phyloP scores from a whole-genome alignment of 495 filamentous ascomycete species.

The Paragyromitra xinjiangensis region DNA sequence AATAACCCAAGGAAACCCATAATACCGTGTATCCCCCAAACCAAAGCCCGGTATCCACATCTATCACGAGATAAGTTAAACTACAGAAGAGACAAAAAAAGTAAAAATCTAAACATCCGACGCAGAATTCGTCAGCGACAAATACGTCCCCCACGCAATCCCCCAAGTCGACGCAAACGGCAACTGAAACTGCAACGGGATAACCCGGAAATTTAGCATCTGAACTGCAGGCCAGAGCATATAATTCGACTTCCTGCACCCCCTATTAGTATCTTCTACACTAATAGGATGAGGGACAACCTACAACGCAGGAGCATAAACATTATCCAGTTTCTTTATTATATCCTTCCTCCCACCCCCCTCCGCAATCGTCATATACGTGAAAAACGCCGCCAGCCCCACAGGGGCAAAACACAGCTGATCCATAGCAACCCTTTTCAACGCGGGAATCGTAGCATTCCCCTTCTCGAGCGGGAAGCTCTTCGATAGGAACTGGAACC shows the following conservation, averaged over 20 bases:
- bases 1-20: neutral
- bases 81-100: neutral
- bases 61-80: neutral
- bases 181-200: slow-evolving; percentile 96
- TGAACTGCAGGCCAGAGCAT: slow-evolving; percentile 96
- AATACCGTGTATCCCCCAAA: neutral
- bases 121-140: slow-evolving; percentile 89
- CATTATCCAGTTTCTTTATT: slow-evolving; percentile 83
- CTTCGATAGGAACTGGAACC: slow-evolving; percentile 87
- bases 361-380: slow-evolving; percentile 95
- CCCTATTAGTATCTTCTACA: neutral
- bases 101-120: slow-evolving; percentile 64
- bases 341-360: slow-evolving; percentile 85
- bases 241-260: slow-evolving; percentile 82
- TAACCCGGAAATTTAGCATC: slow-evolving; percentile 93
- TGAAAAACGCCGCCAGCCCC: slow-evolving; percentile 73
- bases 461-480: slow-evolving; percentile 79
- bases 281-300: neutral
- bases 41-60: neutral
- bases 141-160: slow-evolving; percentile 98
- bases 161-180: slow-evolving; percentile 97
- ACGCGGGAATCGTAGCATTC: slow-evolving; percentile 72
- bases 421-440: slow-evolving; percentile 92
- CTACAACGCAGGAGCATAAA: slow-evolving; percentile 66
- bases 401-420: slow-evolving; percentile 95